phyloP scores from a whole-genome alignment of 1,284 basidiomycete species.

The Takashimella koratensis region DNA sequence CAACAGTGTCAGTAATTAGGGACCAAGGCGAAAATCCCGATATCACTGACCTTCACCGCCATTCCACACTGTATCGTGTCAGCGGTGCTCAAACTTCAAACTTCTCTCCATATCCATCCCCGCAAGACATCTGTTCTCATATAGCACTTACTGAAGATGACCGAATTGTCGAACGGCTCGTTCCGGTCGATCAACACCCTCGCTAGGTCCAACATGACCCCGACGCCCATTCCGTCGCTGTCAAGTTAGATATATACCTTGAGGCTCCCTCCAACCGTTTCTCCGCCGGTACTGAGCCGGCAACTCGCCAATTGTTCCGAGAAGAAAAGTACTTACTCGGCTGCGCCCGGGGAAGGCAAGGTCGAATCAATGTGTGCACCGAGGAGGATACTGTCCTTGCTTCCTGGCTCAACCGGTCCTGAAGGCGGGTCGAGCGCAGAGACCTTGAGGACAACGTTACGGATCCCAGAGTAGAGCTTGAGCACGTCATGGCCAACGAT shows the following conservation, averaged over 20 bases:
- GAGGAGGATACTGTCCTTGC: constrained; percentile 77
- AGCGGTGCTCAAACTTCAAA: no score
- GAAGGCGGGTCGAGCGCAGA: constrained; percentile 52
- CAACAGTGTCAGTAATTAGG: constrained; percentile 11
- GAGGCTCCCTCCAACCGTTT: no score
- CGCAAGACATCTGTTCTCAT: background rate
- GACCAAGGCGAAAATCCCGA: no score
- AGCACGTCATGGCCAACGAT: constrained; percentile 80
- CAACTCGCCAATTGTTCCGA: background rate
- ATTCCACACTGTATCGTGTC: constrained; percentile 74
- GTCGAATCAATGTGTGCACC: constrained; percentile 83
- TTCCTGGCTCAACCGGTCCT: constrained; percentile 64
- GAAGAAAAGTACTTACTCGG: constrained; percentile 55
- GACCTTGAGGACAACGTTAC: constrained; percentile 84
- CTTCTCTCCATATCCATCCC: no score
- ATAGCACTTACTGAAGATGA: constrained; percentile 72
- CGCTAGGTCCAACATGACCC: constrained; percentile 87
- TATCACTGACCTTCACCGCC: constrained; percentile 65
- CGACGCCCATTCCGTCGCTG: constrained; percentile 74
- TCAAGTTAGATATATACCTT: no score
- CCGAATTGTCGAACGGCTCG: constrained; percentile 72
- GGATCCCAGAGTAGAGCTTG: constrained; percentile 84
- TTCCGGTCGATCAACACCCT: constrained; percentile 69
- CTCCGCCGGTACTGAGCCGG: constrained; percentile 4
- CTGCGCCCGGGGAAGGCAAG: constrained; percentile 67